Percentiles rank a stretch among this genome's conserved stretches.
These are phyloP conservation scores for Cytospora schulzeri DNA, from an alignment of 2,329 filamentous ascomycete genomes.

Conservation along the genomic window DNA sequence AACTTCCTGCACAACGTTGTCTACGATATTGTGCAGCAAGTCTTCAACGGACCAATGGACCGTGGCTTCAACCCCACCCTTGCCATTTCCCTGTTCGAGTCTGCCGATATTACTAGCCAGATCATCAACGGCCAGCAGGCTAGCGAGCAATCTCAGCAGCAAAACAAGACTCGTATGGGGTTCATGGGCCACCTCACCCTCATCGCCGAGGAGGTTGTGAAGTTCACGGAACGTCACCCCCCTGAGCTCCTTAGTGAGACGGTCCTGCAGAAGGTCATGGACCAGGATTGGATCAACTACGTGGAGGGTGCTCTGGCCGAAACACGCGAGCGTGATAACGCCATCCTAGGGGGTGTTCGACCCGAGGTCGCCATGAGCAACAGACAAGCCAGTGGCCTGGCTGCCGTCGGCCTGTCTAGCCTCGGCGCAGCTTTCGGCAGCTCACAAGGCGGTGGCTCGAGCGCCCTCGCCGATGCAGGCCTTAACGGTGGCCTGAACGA, in stretches of 20 bases:
- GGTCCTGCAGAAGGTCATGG: conserved; percentile 86
- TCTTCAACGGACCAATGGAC: conserved; percentile 98
- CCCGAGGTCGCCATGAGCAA: conserved; percentile 87
- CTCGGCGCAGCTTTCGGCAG: conserved; percentile 42
- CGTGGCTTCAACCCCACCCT: conserved; percentile 88
- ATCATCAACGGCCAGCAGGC: conserved; percentile 89
- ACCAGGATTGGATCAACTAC: conserved; percentile 89
- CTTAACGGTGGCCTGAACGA: conserved; percentile 73
- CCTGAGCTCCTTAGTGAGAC: conserved; percentile 81
- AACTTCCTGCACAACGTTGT: conserved; percentile 99
- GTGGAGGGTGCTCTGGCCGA: conserved; percentile 91
- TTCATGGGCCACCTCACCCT: conserved; percentile 98
- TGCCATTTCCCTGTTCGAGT: conserved; percentile 90
- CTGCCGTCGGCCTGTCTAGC: conserved; percentile 51
- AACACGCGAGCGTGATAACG: conserved; percentile 93
- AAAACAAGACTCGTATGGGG: conserved; percentile 86
- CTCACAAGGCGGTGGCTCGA: conserved; percentile 44
- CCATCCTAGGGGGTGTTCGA: conserved; percentile 92
- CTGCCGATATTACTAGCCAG: conserved; percentile 83
- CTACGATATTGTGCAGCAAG: conserved; percentile 97
- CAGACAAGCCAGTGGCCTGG: conserved; percentile 59
- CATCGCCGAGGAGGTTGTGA: conserved; percentile 97
- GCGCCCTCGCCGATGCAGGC: conserved; percentile 77
- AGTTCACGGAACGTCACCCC: conserved; percentile 93
- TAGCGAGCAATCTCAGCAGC: conserved; percentile 82